Evolutionary conservation across 768 basidiomycete genomes (phyloP), one percentile per base, ranked within the genome.

Genomic region (Collybia sp.): DNA sequence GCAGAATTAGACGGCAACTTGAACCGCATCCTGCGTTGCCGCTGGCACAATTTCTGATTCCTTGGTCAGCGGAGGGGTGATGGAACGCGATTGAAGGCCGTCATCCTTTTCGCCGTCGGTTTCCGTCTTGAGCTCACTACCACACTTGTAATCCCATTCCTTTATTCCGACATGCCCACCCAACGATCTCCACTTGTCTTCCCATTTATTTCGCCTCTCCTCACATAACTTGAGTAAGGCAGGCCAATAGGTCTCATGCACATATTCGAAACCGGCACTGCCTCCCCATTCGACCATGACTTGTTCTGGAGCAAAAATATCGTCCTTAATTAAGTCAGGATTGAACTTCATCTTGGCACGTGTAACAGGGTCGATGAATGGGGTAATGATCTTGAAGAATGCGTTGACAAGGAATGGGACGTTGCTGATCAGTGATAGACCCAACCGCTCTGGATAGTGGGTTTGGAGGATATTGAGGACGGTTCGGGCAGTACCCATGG

Each of bases 371-470:
- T 94, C 92, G 43, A 93, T 78, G 58, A 93, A 84, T 1, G 90
- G 87, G 53, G 69, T 77, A 56, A 92, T 82, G 53, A 90, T 62
- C 53, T 84, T 88, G 72, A 80, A 85, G 65, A 92, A 91, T 0
- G 79, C 71, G 45, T 77, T 79, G 42, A 92, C 58, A 42, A 89
- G 59, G 69, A 81, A 92, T 3, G 92, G 91, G n/a, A 93, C 74
- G 55, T 93, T 88, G 48, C 84, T 71, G 56, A 92, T 79, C 36
- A 90, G 63, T 1, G 89, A 77, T 11, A 71, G 59, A 18, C 88
- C 90, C 30, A 95, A 80, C 3, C 93, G 81, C 61, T 95, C 93
- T 0, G 90, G 90, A 55, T 91, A 93, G 58, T 93, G 88, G 17
- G 80, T 76, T 56, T 91, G 89, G 12, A 91, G 71, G 53, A 89